These are phyloP conservation scores for Aspergillus intermedius DNA, from an alignment of 2,329 filamentous ascomycete genomes.

Conservation along the genomic window DNA sequence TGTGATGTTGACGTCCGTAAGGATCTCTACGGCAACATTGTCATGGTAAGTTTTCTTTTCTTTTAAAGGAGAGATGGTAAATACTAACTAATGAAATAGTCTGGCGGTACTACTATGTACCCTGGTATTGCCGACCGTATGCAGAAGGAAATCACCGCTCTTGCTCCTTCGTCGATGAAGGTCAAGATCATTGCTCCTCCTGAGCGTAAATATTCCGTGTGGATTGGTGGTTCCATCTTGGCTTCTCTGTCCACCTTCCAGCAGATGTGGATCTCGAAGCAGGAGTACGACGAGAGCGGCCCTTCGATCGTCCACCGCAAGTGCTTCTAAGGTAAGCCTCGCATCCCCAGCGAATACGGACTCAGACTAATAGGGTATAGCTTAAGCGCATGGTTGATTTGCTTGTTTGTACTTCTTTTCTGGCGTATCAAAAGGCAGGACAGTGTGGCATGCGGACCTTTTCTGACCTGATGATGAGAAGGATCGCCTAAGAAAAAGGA, in stretches of 20 bases:
- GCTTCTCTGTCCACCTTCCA: slow-evolving; percentile 99
- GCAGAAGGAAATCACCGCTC: slow-evolving; percentile 99
- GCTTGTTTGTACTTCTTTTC: slow-evolving; percentile 36
- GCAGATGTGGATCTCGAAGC: slow-evolving; percentile 99
- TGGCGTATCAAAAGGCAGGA: slow-evolving; percentile 38
- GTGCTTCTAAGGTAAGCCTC: slow-evolving; percentile 85
- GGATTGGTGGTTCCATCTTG: slow-evolving; percentile 99
- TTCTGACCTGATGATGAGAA: slow-evolving; percentile 35
- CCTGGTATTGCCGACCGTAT: slow-evolving; percentile 99
- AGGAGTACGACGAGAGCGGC: slow-evolving; percentile 99
- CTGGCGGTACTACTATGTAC: slow-evolving; percentile 99
- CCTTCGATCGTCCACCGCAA: slow-evolving; percentile 99
- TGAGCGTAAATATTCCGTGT: slow-evolving; percentile 99
- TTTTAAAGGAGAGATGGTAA: slow-evolving; percentile 6
- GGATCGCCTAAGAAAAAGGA: slow-evolving; percentile 34
- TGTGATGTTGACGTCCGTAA: slow-evolving; percentile 99
- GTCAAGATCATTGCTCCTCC: slow-evolving; percentile 99
- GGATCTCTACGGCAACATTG: slow-evolving; percentile 99
- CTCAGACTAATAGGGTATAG: slow-evolving; percentile 1
- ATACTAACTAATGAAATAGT: slow-evolving; percentile 48
- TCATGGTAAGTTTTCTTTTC: slow-evolving; percentile 71
- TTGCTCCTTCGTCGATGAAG: slow-evolving; percentile 99
- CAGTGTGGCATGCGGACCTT: slow-evolving; percentile 31
- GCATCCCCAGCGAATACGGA: neutral
- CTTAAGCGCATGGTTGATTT: slow-evolving; percentile 23